Base-by-base conservation (phyloP, 352 stramenopile species). In the Phytophthora crassamura region DNA sequence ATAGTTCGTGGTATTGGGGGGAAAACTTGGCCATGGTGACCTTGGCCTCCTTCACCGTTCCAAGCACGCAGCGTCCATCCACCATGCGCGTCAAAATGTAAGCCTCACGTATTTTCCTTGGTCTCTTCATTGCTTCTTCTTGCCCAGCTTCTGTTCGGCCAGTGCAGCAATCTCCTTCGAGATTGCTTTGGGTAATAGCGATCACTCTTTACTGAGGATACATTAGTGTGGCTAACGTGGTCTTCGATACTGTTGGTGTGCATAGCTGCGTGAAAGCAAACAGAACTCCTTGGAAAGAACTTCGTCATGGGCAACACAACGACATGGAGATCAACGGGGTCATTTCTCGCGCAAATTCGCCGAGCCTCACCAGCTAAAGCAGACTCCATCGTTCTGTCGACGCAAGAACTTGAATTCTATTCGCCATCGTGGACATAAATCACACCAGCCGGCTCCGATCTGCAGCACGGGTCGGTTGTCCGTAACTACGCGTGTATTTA, bases 1-100 rank as follows among this genome's bases (percentile, higher is more conserved):
- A 72, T 1, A 20, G 22, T 46, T 69, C 68, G 51, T 69, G 56
- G 45, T 16, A 53, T 56, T 3, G 59, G 69, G 69, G 64, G 43
- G 61, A 74, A 33, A 66, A 72, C 59, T 64, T 74, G 5, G 55
- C 45, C 34, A 74, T 59, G 3, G 35, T 62, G 3, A 61, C 59
- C 30, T 57, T 41, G 16, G 68, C 52, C 33, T 68, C 56, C 32
- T 66, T 34, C 30, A 59, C 46, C 25, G 69, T 52, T 6, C 59
- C 69, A 35, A 33, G 20, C 16, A 72, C 55, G 14, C 20, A 42
- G 22, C 69, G 65, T 3, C 59, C 59, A 33, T 77, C 69, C 10
- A 50, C 64, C 15, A 68, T 45, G 5, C 57, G 16, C 11, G 63
- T 64, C 30, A 35, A 66, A 8, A 77, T 20, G 22, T 25, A 25